Evolutionary conservation across 1,284 basidiomycete genomes (phyloP), one percentile per base, ranked within the genome.

Genomic region (Fomes fomentarius): DNA sequence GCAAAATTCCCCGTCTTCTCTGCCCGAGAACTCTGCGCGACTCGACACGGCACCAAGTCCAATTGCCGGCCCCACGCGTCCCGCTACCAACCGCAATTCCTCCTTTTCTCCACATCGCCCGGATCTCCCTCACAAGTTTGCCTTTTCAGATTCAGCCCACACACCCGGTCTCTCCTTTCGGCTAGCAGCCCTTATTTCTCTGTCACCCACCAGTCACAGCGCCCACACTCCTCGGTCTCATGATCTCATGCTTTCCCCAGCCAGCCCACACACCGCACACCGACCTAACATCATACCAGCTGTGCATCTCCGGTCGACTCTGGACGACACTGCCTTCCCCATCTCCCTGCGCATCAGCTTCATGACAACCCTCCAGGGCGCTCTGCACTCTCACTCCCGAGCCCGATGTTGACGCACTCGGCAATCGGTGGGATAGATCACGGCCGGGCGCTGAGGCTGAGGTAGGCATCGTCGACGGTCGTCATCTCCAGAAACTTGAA

Each of bases 101-200:
- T 57, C 49, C 56, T 54, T 63, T 58, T 61, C 54, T 62, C 52
- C 53, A 46, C 40, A 42, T 21, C 25, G 31, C 52, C 63, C 65
- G 63, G 66, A 63, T 66, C 66, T 63, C 62, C 63, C 58, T 54
- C 35, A 54, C 58, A 38, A 64, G 63, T 67, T 67, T 69, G 63
- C 69, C 66, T 67, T 67, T 68, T 66, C 63, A 51, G 66, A 65
- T 63, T 57, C 38, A 54, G 66, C 63, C 66, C 66, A 66, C 58
- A 56, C 63, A 65, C 50, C 49, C 58, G 64, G 66, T 60, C 64
- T 60, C 68, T 65, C 52, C 63, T 60, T 67, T 49, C 66, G 67
- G 67, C 64, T 68, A 68, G 67, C 52, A 14, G 9, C 11, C 44
- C 61, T 56, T 59, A 64, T 59, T 56, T 50, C 52, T 62, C 57